Evolutionary conservation across 2,329 filamentous ascomycete species (phyloP), one percentile per base, ranked within the genome.

Genomic region (Xylaria sp.): DNA sequence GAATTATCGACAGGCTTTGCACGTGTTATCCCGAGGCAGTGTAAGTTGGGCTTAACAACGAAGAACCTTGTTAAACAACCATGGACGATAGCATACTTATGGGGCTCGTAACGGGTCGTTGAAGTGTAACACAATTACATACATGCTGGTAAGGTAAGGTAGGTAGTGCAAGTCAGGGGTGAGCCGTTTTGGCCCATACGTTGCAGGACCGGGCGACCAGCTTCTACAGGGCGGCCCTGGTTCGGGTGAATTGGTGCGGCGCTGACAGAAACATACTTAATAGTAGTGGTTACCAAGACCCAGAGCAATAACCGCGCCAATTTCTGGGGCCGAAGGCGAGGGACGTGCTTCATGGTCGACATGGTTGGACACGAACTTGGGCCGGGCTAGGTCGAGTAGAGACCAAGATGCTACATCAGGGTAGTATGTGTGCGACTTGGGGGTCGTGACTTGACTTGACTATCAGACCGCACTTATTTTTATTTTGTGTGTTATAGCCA

Each of bases 401-500:
- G 34, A 25, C 6, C 30, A 28, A n/a, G 57, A 65, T 68, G 48
- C 59, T 45, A 66, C 62, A 53, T 45, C 48, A 55, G 58, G 58
- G 66, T 68, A 66, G 63, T 39, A 68, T 62, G 45, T 8, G 36
- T 66, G 58, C 53, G 36, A 62, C 63, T 67, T 64, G 65, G 67
- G 67, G 65, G 61, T 63, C 57, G 61, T 61, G 60, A 50, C 58
- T 36, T 61, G 60, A 50, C 58, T 36, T 55, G 50, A 41, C 55
- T 34, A 50, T 43, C 52, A 62, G 57, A 53, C 50, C 50, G 45
- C 53, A 60, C 61, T 46, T 57, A 41, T 48, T 23, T 46, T 25
- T 46, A 28, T 60, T 28, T 9, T 15, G 20, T 46, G 18, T 53
- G n/a, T 53, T 34, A 34, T 48, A 32, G 50, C 57, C n/a, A n/a